Base-by-base conservation (phyloP, 176 grass and related monocot species). In the Puya raimondii region DNA sequence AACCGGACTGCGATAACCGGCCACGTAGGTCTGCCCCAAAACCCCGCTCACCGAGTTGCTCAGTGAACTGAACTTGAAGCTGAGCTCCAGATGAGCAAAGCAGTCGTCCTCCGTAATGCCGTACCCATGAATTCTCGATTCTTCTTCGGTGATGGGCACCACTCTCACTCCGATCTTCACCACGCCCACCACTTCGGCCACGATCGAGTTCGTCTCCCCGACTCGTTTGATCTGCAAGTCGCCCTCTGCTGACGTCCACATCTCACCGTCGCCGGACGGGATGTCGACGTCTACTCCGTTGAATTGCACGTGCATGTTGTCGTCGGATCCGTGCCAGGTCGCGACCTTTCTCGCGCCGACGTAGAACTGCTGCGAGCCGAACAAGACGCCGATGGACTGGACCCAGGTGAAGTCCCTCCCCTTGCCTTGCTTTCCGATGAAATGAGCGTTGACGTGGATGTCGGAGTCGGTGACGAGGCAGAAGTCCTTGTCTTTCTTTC, bases 1-100 rank as follows among this genome's bases (percentile, higher is more conserved):
- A 50, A 82, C 80, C 12, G 48, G 53, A 5, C 66, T 82, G 2
- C 3, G 23, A 51, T 83, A 83, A 12, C 73, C 74, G 17, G 68
- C 68, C 23, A 61, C 73, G 18, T 83, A 77, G 9, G 74, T 83
- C 80, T 83, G 74, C 16, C 80, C 80, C 57, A 83, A 29, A 29
- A 77, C 74, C 49, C 80, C 80, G 10, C 72, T 59, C 61, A 83
- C 73, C 1, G 74, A 71, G 4, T 68, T 29, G 47, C 49, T 72
- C 42, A 72, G 68, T 9, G 73, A 59, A 50, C 25, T 26, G 53
- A 65, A 65, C 25, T 23, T 65, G 63, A 65, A 65, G 12, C 9
- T 23, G 21, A 65, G 26, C 21, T 65, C 63, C 63, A 65, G 26
- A 23, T 65, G 63, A 9, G 63, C 63, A 13, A 65, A 23, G 63